Base-by-base conservation (phyloP, 108 stramenopile species). In the Cyclotella choctawhatcheeana region DNA sequence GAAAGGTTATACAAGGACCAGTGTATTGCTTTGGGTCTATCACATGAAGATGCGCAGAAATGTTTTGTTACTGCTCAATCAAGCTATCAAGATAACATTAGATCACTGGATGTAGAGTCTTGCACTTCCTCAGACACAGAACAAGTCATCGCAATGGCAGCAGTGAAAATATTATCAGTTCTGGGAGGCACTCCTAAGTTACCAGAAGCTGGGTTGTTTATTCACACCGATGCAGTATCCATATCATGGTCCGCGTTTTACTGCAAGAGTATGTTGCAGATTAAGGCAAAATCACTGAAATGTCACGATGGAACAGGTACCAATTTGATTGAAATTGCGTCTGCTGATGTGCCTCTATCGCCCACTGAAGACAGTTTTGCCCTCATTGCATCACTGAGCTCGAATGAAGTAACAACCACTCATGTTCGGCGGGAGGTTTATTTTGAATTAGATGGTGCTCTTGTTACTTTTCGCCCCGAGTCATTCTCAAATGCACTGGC, bases 1-100 rank as follows among this genome's bases (percentile, higher is more conserved):
- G 73, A 81, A 69, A 82, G 76, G 67, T 55, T 93, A 44, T 85
- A 85, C 45, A 69, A 82, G 12, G 88, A 88, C 33, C 72, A 83
- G 21, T 67, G 87, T 37, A 34, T 69, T 30, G 85, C 76, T 26
- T 51, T 88, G 1, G 89, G 92, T 22, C 45, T 93, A 14, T 59
- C 66, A 17, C 64, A 76, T 17, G 61, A 86, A 0, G 74, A 84
- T 37, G 88, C 89, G 7, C 79, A 71, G 69, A 56, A 81, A 17
- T 79, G 73, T 51, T 53, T 82, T 16, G 84, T 85, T 44, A 27
- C 74, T 25, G 88, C 88, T 1, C 59, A 77, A n/a, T 51, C 76
- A 8, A 75, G 85, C 58, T 90, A 76, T 18, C 87, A 82, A 64
- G 54, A 69, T 51, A 45, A 71, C 58, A 64, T 73, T 5, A 71